Evolutionary conservation across 2,329 filamentous ascomycete species (phyloP), one percentile per base, ranked within the genome.

Genomic region (Aspergillus sp.): DNA sequence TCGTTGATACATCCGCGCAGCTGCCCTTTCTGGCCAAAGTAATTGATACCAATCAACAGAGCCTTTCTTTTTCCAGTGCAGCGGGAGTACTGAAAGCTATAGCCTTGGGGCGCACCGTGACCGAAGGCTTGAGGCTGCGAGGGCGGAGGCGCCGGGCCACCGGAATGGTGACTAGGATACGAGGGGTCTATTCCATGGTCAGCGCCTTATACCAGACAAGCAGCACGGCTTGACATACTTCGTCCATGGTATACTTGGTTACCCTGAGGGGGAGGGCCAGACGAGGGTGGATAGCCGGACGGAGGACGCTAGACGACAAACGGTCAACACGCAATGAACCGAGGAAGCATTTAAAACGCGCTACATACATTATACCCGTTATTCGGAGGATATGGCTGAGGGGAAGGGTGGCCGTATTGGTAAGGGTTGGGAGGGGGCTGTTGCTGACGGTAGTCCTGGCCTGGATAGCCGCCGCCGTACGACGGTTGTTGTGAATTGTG

Each of bases 1-100:
- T 98, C 94, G 74, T 98, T 97, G 82, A 97, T 97, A 74, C 94
- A 98, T 50, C 94, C 94, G 61, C 93, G 85, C 52, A 97, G 83
- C 82, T 97, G 91, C 30, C 93, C 93, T 61, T 91, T 88, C 79
- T 97, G 93, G 55, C 91, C 89, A 74, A 97, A 97, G 80, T 98
- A 97, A 80, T 97, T 97, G 82, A 97, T 97, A 59, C 94, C 94
- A 69, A 97, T 94, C 64, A 98, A 79, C 31, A 97, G 81, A 4
- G 93, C 94, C 81, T 97, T 97, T 74, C 93, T 84, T 70, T 89
- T 87, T 50, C 93, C 94, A 5, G 91, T 96, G 76, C 93, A 98
- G 68, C 90, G 90, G 51, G 93, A 97, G 78, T 97, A 97, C 77
- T 94, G 91, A 78, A 93, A 98, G 49, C 84, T 87, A 77, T 97